Evolutionary conservation across 371 early-diverging fungal genomes (phyloP).

Genomic region (Batkoa obscura): DNA sequence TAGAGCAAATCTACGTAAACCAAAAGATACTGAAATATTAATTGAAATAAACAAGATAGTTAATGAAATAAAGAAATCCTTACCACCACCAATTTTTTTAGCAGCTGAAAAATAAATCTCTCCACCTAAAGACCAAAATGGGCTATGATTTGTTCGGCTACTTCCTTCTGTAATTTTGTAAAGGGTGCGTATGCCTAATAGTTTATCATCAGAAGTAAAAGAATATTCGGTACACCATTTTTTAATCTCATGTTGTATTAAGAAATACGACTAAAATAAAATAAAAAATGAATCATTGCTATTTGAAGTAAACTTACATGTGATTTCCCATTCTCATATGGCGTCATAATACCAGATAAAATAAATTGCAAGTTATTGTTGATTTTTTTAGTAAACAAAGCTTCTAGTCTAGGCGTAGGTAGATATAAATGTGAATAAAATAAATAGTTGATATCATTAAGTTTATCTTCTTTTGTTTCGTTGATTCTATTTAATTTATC

Average conservation of each 20-base stretch:
- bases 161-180: slow-evolving; percentile 41
- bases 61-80: slow-evolving; percentile 8
- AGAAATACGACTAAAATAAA: slow-evolving; percentile 33
- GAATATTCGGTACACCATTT: slow-evolving; percentile 60
- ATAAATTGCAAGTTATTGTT: slow-evolving; percentile 36
- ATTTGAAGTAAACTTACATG: slow-evolving; percentile 21
- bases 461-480: too few relatives aligned
- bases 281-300: too few relatives aligned
- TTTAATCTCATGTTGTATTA: slow-evolving; percentile 46
- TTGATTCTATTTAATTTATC: too few relatives aligned
- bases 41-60: neutral
- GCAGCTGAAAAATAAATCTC: slow-evolving; percentile 68
- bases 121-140: slow-evolving; percentile 46
- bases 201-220: slow-evolving; percentile 50
- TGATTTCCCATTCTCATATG: slow-evolving; percentile 21
- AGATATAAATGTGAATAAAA: slow-evolving; percentile 55
- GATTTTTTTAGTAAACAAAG: slow-evolving; percentile 40
- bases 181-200: slow-evolving; percentile 55
- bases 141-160: slow-evolving; percentile 7
- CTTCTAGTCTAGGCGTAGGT: slow-evolving; percentile 56
- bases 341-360: slow-evolving; percentile 47
- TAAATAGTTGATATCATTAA: too few relatives aligned
- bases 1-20: slow-evolving; percentile 43
- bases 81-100: slow-evolving; percentile 76
- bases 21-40: slow-evolving; percentile 29